phyloP scores from a whole-genome alignment of 2,329 filamentous ascomycete genomes.

The Penicillium sp. region DNA sequence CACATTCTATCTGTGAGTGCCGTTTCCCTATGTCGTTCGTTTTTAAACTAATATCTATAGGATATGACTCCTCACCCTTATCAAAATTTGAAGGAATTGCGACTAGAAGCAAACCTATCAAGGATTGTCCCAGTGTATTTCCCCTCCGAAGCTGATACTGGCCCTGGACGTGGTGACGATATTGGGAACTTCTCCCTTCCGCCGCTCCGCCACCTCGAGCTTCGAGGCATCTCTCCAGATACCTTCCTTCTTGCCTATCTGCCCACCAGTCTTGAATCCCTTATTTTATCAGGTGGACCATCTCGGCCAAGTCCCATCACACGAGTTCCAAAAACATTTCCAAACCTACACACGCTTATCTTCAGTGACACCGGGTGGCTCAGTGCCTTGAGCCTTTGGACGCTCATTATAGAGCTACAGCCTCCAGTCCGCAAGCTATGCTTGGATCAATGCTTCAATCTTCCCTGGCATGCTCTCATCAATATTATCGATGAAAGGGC shows the following conservation, averaged over 20 bases:
- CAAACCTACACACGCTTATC: conserved; percentile 30
- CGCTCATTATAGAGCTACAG: conserved; percentile 18
- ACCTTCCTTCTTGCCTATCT: conserved; percentile 22
- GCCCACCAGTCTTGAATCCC: conserved; percentile 30
- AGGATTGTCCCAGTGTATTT: conserved; percentile 16
- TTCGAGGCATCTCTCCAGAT: conserved; percentile 24
- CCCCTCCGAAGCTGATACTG: neutral
- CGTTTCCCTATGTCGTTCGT: neutral
- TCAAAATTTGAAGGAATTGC: conserved; percentile 35
- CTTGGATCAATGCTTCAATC: conserved; percentile 28
- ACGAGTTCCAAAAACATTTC: neutral
- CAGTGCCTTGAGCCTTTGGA: conserved; percentile 9
- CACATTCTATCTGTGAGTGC: neutral
- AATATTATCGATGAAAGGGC: neutral
- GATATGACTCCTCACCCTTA: conserved; percentile 13
- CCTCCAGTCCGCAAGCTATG: conserved; percentile 26
- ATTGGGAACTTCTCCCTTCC: conserved; percentile 15
- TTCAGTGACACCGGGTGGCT: conserved; percentile 31
- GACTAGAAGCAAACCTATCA: conserved; percentile 30
- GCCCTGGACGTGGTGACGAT: too few relatives aligned
- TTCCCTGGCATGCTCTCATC: conserved; percentile 1
- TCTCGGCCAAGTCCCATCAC: conserved; percentile 5
- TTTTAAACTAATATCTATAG: neutral
- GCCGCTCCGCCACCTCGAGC: conserved; percentile 28
- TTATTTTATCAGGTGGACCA: conserved; percentile 28